Evolutionary conservation across 306 rosid genomes (phyloP), one percentile per base, ranked within the genome.

Genomic region (Malus sieversii): DNA sequence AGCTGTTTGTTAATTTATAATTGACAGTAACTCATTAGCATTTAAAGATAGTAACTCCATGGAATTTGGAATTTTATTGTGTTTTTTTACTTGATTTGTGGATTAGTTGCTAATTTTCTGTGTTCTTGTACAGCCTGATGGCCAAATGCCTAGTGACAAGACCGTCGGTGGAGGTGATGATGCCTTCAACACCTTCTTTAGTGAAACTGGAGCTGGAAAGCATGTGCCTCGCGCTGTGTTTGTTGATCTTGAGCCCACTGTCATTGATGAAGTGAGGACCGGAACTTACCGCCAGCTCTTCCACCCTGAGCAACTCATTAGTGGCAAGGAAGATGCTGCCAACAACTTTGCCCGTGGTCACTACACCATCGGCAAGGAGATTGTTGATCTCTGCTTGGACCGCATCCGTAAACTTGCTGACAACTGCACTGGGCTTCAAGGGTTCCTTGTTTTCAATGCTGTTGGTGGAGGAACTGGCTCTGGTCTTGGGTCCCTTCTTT

Each of bases 341-440:
- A 93, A 93, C 88, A 91, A 93, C 90, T 93, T 93, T 69, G 98
- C 98, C 83, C 95, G 98, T 72, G 98, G 98, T 55, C 98, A 91
- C 78, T 93, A 91, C 42, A 91, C 98, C 89, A 91, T 93, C 82
- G 98, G 98, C 66, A 93, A 93, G 73, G 98, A 93, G 87, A 93
- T 93, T 33, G 97, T 91, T 52, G 98, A 93, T 83, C 90, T 93
- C 58, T 93, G 97, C 64, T 85, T 93, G 90, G 98, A 93, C 83
- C 98, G 97, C 48, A 91, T 93, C 84, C 71, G 98, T 64, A 93
- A 93, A 80, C 93, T 93, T 10, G 98, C 98, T 77, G 98, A 91
- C 71, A 91, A 93, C 87, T 91, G 98, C 81, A 91, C 97, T 77
- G 98, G 96, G 32, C 97, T 93, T 59, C 98, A 93, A 77, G 98